Conservation (phyloP, 2,329 filamentous ascomycete genomes). For the Cladosporium cucumerinum region DNA sequence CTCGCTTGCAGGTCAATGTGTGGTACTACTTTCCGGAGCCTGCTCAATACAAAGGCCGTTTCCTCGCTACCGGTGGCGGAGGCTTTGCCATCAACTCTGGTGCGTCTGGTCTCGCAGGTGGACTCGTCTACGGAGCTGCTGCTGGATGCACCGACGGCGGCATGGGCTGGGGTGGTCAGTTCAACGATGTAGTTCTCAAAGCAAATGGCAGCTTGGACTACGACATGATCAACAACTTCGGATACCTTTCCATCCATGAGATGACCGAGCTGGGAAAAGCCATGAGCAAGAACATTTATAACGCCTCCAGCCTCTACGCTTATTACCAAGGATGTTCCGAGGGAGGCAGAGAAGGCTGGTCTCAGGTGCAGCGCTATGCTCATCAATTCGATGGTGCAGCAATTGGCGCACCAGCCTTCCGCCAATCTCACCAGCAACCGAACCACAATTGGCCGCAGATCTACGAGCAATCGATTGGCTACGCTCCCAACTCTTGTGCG, state of each 20-base stretch:
- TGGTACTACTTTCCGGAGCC: slow-evolving; percentile 45
- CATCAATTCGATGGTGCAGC: slow-evolving; percentile 48
- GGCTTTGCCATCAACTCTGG: slow-evolving; percentile 37
- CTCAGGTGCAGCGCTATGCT: slow-evolving; percentile 51
- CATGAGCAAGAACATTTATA: slow-evolving; percentile 42
- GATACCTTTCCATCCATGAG: slow-evolving; percentile 52
- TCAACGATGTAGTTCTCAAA: slow-evolving; percentile 20
- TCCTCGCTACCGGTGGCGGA: slow-evolving; percentile 47
- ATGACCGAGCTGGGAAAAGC: slow-evolving; percentile 49
- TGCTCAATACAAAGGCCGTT: slow-evolving; percentile 45
- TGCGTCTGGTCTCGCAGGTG: slow-evolving; percentile 28
- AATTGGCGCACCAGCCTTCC: slow-evolving; percentile 48
- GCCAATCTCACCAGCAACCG: slow-evolving; percentile 46
- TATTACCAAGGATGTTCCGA: slow-evolving; percentile 57
- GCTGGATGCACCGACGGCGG: slow-evolving; percentile 51
- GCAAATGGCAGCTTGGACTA: slow-evolving; percentile 52
- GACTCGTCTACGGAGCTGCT: slow-evolving; percentile 48
- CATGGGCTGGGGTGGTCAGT: slow-evolving; percentile 43
- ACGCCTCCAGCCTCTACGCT: slow-evolving; percentile 38
- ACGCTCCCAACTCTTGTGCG: slow-evolving; percentile 46
- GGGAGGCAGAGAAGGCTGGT: slow-evolving; percentile 49
- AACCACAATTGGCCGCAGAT: slow-evolving; percentile 42
- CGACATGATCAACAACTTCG: slow-evolving; percentile 50
- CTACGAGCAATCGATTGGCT: slow-evolving; percentile 40
- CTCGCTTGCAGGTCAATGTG: slow-evolving; percentile 21